phyloP scores from a whole-genome alignment of 768 basidiomycete species.

The Termitomyces sp. region DNA sequence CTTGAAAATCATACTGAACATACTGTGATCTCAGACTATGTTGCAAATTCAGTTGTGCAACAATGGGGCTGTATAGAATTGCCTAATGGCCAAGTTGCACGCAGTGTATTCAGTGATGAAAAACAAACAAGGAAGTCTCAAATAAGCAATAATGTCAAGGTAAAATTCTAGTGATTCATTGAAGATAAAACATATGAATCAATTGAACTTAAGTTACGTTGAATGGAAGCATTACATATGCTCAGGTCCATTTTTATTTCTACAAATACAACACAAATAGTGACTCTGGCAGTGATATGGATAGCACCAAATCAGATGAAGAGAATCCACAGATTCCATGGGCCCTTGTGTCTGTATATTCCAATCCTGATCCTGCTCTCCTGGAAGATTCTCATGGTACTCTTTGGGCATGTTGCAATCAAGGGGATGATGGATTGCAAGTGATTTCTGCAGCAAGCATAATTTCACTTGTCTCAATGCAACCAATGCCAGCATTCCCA shows the following conservation, averaged over 20 bases:
- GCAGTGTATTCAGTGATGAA: not conserved
- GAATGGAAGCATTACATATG: not conserved
- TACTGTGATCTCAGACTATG: no score
- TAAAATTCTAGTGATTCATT: not conserved
- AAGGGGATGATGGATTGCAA: constrained; percentile 3
- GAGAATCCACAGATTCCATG: not conserved
- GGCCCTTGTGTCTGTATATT: constrained; percentile 19
- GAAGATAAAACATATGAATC: not conserved
- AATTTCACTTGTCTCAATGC: constrained; percentile 22
- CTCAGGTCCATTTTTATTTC: not conserved
- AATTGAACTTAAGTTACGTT: not conserved
- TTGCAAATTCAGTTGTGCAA: no score
- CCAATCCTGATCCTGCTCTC: constrained; percentile 10
- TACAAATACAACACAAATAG: not conserved
- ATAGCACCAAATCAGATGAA: not conserved
- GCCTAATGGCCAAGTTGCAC: not conserved
- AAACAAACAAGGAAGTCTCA: not conserved
- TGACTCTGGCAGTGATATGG: not conserved
- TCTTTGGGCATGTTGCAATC: constrained; percentile 12
- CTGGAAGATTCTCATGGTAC: constrained; percentile 16
- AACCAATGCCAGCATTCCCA: constrained; percentile 14
- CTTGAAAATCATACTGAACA: no score
- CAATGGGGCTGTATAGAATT: not conserved
- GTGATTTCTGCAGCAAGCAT: constrained; percentile 13
- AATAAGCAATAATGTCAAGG: not conserved